Base-by-base conservation (phyloP, 2,329 filamentous ascomycete genomes). In the Sclerotinia glacialis region DNA sequence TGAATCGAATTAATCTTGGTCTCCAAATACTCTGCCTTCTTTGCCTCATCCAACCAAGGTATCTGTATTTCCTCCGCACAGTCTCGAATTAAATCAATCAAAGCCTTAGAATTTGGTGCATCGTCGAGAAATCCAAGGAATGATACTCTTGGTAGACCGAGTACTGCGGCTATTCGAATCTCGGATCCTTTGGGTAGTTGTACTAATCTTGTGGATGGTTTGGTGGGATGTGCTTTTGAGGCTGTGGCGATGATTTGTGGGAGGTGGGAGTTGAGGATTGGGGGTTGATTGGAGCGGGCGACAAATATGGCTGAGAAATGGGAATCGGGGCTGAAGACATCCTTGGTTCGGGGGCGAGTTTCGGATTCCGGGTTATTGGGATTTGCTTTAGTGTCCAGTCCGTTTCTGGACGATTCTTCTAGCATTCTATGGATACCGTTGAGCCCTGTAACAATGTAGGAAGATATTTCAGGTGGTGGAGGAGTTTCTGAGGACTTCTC, bases 121-220 rank as follows among this genome's bases (percentile, higher is more conserved):
- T 79, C 82, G 8, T 80, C 79, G 26, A 80, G 76, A 8, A 92
- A 75, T 0, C 83, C 89, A 42, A 92, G 78, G 28, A 87, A 86
- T 1, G 88, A 89, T 0, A 87, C 86, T 44, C 87, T 82, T 0
- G 87, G 85, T 12, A 91, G 80, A 2, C 84, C 84, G 4, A 92
- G 79, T 26, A 81, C 81, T 40, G 78, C 76, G 58, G 84, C 84
- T 21, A 92, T 77, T 16, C 82, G 82, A 21, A 84, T 79, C 55
- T 88, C 87, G 60, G 83, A 85, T 0, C 83, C 78, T 63, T 83
- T 85, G 0, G 87, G 87, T 56, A 92, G 82, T 0, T 86, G 83
- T 2, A 92, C 81, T 2, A 92, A 80, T 28, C 84, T 82, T 12
- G 83, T 85, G 3, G 80, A 77, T 1, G 79, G 73, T 28, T 77